phyloP scores from a whole-genome alignment of 2,329 filamentous ascomycete genomes.

The Podosphaera fusca region DNA sequence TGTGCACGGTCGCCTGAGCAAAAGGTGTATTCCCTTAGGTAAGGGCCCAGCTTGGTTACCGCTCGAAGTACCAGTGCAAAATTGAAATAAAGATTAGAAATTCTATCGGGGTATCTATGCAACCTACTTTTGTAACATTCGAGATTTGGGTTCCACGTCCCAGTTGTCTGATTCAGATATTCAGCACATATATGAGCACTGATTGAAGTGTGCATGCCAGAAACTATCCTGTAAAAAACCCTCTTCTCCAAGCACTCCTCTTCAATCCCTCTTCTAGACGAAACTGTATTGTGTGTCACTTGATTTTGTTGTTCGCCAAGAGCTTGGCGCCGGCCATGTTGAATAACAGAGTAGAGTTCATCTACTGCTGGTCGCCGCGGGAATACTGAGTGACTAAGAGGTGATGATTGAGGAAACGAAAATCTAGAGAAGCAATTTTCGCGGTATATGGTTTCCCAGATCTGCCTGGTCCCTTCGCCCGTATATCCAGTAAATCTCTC shows the following conservation, averaged over 20 bases:
- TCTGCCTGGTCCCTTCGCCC: conserved; percentile 62
- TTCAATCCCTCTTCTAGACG: conserved; percentile 44
- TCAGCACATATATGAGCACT: conserved; percentile 92
- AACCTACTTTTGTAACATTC: conserved; percentile 75
- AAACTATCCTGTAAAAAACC: conserved; percentile 90
- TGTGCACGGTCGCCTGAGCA: conserved; percentile 68
- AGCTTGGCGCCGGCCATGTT: conserved; percentile 33
- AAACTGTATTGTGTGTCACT: conserved; percentile 29
- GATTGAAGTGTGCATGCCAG: conserved; percentile 95
- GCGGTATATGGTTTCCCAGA: conserved; percentile 91
- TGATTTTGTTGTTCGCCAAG: conserved; percentile 36
- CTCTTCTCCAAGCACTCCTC: conserved; percentile 94
- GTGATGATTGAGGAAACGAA: conserved; percentile 32
- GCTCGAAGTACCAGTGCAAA: conserved; percentile 87
- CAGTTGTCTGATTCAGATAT: conserved; percentile 84
- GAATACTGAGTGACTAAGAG: conserved; percentile 22
- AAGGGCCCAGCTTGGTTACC: conserved; percentile 68
- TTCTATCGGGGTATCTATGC: conserved; percentile 64
- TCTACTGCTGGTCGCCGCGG: conserved; percentile 24
- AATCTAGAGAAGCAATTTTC: conserved; percentile 81
- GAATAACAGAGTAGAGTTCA: conserved; percentile 36
- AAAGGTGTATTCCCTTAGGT: conserved; percentile 65
- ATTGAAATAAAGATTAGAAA: conserved; percentile 98
- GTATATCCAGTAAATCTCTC: conserved; percentile 90
- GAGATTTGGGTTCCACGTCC: conserved; percentile 77